Evolutionary conservation across 1,284 basidiomycete species (phyloP).

Genomic region (Malassezia nana): DNA sequence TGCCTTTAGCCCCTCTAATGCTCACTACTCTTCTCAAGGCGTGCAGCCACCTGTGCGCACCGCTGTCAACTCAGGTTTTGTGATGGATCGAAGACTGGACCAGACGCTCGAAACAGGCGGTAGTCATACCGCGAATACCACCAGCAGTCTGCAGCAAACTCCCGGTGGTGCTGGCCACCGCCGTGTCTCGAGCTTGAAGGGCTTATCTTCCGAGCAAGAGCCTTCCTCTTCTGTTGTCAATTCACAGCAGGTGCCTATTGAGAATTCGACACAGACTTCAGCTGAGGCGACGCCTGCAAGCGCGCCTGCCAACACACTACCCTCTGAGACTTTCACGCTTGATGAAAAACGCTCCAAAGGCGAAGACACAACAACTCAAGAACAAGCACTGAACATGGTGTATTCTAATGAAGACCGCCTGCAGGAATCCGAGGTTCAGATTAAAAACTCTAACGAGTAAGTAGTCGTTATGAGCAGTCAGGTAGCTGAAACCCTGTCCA

Average conservation of each 20-base stretch:
- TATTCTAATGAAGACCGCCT: background rate
- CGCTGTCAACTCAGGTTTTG: background rate
- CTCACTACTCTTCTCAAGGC: conserved; percentile 2
- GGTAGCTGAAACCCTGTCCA: background rate
- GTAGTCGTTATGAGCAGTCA: background rate
- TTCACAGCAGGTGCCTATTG: background rate
- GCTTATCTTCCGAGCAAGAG: conserved; percentile 2
- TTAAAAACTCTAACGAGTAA: background rate
- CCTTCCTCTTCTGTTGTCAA: background rate
- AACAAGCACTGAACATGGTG: background rate
- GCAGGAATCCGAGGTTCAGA: background rate
- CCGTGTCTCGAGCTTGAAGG: conserved; percentile 8
- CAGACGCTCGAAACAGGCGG: background rate
- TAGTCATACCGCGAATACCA: background rate
- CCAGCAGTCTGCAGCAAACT: background rate
- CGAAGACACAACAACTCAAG: background rate
- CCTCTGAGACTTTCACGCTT: background rate
- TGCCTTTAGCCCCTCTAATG: conserved; percentile 1
- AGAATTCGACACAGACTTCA: background rate
- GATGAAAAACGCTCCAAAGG: background rate
- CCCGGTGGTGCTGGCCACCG: conserved; percentile 1
- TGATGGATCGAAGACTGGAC: conserved; percentile 14
- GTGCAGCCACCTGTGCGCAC: conserved; percentile 6
- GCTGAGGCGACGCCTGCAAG: background rate
- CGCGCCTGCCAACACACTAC: background rate